phyloP scores from a whole-genome alignment of 495 filamentous ascomycete genomes.

The Penicillium pulvis region DNA sequence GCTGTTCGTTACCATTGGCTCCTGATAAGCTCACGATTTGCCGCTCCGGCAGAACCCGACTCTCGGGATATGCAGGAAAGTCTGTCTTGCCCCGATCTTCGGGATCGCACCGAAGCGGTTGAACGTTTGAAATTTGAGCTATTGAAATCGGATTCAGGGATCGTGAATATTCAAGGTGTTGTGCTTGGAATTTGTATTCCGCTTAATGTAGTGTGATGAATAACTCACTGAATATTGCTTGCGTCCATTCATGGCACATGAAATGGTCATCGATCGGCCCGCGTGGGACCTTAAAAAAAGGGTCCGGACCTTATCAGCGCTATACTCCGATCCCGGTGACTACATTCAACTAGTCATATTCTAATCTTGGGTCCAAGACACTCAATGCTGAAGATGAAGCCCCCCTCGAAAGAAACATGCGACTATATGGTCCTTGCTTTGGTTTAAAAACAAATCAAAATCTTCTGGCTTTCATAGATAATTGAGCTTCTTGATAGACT shows the following conservation, averaged over 20 bases:
- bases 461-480: neutral
- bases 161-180: no score
- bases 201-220: neutral
- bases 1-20: conserved; percentile 12
- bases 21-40: conserved; percentile 19
- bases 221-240: neutral
- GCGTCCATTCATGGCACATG: neutral
- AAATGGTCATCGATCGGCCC: conserved; percentile 14
- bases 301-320: conserved; percentile 15
- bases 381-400: neutral
- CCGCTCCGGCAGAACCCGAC: conserved; percentile 13
- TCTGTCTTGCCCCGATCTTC: neutral
- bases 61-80: neutral
- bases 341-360: conserved; percentile 1
- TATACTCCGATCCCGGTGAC: neutral
- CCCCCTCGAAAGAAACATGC: neutral
- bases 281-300: conserved; percentile 7
- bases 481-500: neutral
- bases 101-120: neutral
- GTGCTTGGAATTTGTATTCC: neutral
- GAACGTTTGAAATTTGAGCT: no score
- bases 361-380: neutral
- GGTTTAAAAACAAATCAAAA: neutral
- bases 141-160: no score
- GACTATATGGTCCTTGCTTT: neutral